These are phyloP conservation scores for Xylaria sp. DNA, from an alignment of 2,329 filamentous ascomycete species.

Conservation along the genomic window DNA sequence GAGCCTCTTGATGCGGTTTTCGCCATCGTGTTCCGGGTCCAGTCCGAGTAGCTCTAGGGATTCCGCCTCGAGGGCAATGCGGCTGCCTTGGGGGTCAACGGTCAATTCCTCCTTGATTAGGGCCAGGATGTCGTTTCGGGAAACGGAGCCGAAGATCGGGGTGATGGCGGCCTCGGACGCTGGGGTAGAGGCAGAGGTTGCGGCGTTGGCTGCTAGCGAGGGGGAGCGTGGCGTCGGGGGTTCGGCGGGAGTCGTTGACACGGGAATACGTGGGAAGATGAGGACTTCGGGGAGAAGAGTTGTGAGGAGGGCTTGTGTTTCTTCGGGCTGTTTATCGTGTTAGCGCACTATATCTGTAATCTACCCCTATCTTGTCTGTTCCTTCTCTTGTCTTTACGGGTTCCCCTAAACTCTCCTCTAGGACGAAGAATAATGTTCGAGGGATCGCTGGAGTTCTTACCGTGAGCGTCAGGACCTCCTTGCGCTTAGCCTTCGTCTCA, in stretches of 20 bases:
- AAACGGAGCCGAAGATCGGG: slow-evolving; percentile 58
- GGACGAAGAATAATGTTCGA: background rate
- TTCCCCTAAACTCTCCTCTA: background rate
- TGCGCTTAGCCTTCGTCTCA: slow-evolving; percentile 41
- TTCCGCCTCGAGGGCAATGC: slow-evolving; percentile 52
- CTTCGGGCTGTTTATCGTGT: slow-evolving; percentile 50
- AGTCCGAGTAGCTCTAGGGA: slow-evolving; percentile 51
- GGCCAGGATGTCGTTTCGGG: slow-evolving; percentile 52
- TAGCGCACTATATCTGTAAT: background rate
- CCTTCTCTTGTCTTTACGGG: slow-evolving; percentile 16
- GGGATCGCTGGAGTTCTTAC: slow-evolving; percentile 33
- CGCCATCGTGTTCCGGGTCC: slow-evolving; percentile 42
- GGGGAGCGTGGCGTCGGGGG: slow-evolving; percentile 44
- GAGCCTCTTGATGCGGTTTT: slow-evolving; percentile 55
- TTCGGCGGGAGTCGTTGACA: slow-evolving; percentile 29
- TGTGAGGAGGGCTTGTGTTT: slow-evolving; percentile 51
- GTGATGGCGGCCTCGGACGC: slow-evolving; percentile 26
- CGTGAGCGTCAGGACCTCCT: slow-evolving; percentile 43
- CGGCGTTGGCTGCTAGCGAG: slow-evolving; percentile 45
- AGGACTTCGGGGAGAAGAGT: slow-evolving; percentile 52
- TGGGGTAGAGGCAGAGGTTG: slow-evolving; percentile 36
- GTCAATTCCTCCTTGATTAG: slow-evolving; percentile 51
- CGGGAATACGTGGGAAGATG: slow-evolving; percentile 52
- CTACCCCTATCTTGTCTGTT: background rate
- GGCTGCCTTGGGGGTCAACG: slow-evolving; percentile 49